phyloP scores from a whole-genome alignment of 192 early-diverging fungal genomes.

The Kickxella alabastrina region DNA sequence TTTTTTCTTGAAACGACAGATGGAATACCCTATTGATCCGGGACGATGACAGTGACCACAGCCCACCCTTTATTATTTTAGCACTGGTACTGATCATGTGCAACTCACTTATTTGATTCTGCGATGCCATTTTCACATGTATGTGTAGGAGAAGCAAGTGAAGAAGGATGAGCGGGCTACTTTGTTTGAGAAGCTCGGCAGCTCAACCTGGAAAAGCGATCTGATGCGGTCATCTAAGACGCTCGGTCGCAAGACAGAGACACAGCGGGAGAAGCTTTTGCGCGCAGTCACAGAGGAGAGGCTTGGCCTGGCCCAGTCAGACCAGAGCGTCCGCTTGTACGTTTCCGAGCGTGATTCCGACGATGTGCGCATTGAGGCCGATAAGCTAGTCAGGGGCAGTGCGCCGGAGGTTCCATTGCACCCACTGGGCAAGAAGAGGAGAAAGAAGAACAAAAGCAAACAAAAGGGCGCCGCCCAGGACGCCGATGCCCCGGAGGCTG shows the following conservation, averaged over 20 bases:
- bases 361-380: constrained; percentile 22
- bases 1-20: no score
- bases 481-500: constrained; percentile 6
- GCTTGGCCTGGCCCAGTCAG: constrained; percentile 58
- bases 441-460: constrained; percentile 13
- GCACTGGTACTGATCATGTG: no score
- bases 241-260: constrained; percentile 62
- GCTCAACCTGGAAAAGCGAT: constrained; percentile 65
- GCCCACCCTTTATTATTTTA: not conserved
- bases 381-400: constrained; percentile 9
- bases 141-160: constrained; percentile 69
- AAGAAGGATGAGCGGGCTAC: constrained; percentile 72
- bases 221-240: constrained; percentile 66
- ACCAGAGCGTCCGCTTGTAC: constrained; percentile 57
- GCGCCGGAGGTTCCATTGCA: not conserved
- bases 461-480: constrained; percentile 44
- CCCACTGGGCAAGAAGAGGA: constrained; percentile 3
- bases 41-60: no score
- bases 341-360: constrained; percentile 53
- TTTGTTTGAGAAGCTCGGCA: constrained; percentile 59
- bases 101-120: no score
- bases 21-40: no score
- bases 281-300: constrained; percentile 64
- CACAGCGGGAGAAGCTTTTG: constrained; percentile 62
- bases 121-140: no score